Conservation (phyloP, 441 rosid genomes). For the Croton setiger region DNA sequence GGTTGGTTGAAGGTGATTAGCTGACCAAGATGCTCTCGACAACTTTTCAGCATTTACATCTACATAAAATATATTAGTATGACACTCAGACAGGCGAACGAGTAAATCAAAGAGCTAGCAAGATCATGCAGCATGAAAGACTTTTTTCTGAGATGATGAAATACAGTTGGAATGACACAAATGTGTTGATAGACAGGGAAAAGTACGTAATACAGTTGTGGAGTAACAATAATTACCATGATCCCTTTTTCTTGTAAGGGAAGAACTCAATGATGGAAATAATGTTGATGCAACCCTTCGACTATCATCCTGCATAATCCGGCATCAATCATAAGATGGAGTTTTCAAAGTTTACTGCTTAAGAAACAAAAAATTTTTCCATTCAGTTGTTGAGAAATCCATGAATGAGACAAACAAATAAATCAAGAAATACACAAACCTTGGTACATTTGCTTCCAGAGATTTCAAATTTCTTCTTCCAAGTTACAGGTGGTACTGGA, state of each 20-base stretch:
- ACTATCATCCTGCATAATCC: slow-evolving; percentile 67
- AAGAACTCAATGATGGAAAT: slow-evolving; percentile 66
- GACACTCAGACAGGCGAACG: background rate
- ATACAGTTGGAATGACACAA: background rate
- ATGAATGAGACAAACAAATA: background rate
- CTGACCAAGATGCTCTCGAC: background rate
- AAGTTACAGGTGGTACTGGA: slow-evolving; percentile 61
- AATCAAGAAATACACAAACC: slow-evolving; percentile 33
- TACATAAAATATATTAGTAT: background rate
- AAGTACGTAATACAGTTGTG: background rate
- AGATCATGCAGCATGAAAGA: background rate
- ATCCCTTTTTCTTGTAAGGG: slow-evolving; percentile 65
- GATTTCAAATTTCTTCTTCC: slow-evolving; percentile 70
- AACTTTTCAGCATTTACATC: background rate
- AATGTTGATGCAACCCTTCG: slow-evolving; percentile 62
- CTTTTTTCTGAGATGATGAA: background rate
- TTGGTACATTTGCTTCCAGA: slow-evolving; percentile 45
- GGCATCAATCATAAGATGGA: slow-evolving; percentile 9
- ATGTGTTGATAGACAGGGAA: background rate
- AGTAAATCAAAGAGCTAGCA: background rate
- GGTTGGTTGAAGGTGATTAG: background rate
- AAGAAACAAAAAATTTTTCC: background rate
- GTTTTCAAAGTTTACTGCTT: background rate
- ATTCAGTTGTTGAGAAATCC: background rate
- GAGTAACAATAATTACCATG: slow-evolving; percentile 45